Percentiles rank a stretch among this genome's conserved stretches.
Conservation (phyloP, 2,329 filamentous ascomycete species). For the Proliferodiscus dingleyae region DNA sequence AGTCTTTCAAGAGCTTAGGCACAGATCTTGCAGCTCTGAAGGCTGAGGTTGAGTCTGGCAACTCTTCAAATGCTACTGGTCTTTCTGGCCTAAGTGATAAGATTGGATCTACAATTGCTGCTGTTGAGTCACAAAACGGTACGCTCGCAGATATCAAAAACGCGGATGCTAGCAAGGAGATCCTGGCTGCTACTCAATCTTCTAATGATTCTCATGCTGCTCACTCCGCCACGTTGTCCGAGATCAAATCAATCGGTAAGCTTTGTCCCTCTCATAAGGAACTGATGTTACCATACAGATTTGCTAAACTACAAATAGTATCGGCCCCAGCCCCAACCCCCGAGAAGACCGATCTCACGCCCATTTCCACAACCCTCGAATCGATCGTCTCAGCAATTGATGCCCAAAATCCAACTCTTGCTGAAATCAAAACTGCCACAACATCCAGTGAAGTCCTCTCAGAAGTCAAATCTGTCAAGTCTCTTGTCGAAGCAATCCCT, state of each 20-base stretch:
- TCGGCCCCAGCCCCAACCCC: constrained; percentile 15
- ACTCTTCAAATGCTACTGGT: constrained; percentile 8
- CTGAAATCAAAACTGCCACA: constrained; percentile 16
- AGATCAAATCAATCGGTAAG: constrained; percentile 8
- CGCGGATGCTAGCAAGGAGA: constrained; percentile 19
- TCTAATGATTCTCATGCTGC: constrained; percentile 16
- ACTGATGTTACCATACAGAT: too few species aligned
- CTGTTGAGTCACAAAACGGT: constrained; percentile 21
- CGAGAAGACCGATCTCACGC: constrained; percentile 17
- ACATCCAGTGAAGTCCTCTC: constrained; percentile 1
- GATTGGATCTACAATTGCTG: constrained; percentile 16
- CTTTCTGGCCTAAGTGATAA: constrained; percentile 17
- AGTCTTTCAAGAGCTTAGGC: constrained; percentile 14
- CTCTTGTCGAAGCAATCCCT: constrained; percentile 5
- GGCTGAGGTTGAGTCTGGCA: constrained; percentile 15
- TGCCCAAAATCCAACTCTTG: constrained; percentile 11
- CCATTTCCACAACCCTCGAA: constrained; percentile 7
- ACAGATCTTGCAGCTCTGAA: constrained; percentile 20
- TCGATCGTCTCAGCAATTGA: constrained; percentile 4
- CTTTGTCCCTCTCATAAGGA: neutral
- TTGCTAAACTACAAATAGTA: too few species aligned
- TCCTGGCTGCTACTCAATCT: constrained; percentile 17
- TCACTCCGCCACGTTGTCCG: constrained; percentile 11
- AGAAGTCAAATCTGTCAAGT: constrained; percentile 1
- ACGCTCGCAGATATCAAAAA: constrained; percentile 26